phyloP scores from a whole-genome alignment of 805 yeast species.

The Sungouiozyma ichnusensis region DNA sequence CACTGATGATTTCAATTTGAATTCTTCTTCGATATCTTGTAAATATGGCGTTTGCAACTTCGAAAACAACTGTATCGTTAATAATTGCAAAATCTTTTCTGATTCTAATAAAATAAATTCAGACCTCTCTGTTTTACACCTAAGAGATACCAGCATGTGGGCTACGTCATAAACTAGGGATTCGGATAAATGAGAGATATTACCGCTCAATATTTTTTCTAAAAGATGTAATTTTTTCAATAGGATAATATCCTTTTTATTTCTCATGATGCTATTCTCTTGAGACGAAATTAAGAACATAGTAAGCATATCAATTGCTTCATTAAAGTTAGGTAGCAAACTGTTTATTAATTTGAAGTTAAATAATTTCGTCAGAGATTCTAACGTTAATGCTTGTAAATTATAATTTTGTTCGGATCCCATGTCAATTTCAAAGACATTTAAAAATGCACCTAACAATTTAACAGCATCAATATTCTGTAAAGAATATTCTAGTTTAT shows the following conservation, averaged over 20 bases:
- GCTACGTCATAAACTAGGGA: neutral
- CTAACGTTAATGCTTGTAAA: constrained; percentile 66
- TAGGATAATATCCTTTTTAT: neutral
- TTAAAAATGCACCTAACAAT: constrained; percentile 72
- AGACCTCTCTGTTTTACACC: neutral
- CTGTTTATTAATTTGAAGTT: constrained; percentile 52
- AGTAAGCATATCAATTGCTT: neutral
- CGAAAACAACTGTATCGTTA: neutral
- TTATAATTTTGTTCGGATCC: constrained; percentile 35
- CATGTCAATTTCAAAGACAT: neutral
- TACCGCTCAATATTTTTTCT: neutral
- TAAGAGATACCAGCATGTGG: neutral
- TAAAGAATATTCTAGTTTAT: constrained; percentile 44
- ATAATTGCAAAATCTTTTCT: neutral
- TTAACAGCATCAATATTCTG: constrained; percentile 58
- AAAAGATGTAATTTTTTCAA: neutral
- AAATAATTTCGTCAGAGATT: constrained; percentile 64
- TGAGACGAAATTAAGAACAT: neutral
- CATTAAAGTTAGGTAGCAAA: neutral
- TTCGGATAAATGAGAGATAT: neutral
- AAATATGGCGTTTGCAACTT: neutral
- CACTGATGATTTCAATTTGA: too few species aligned
- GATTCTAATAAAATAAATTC: neutral
- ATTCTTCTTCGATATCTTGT: too few species aligned
- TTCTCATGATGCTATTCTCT: neutral